Base-by-base conservation (phyloP, 495 filamentous ascomycete genomes). In the Talaromyces proteolyticus region DNA sequence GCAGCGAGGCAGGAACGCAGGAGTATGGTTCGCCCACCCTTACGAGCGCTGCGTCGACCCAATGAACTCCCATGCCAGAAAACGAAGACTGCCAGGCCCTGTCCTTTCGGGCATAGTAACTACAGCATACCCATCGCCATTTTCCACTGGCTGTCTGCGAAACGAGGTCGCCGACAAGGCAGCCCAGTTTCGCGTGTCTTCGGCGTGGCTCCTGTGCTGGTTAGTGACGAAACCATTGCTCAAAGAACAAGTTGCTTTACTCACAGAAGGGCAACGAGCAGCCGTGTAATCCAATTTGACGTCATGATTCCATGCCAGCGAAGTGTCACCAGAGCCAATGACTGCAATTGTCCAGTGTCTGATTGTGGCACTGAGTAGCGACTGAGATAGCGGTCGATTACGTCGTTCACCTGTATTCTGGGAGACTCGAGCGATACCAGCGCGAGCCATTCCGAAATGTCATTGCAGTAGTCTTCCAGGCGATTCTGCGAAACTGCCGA, bases 361-460 rank as follows among this genome's bases (percentile, higher is more conserved):
- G 62, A 58, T 0, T 71, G 70, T 12, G 86, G 87, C 6, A 84
- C 72, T n/a, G 69, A 60, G 62, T 96, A 98, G n/a, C 86, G 81
- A 48, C 83, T 83, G 11, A 98, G 72, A 57, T 86, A 92, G 0
- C 89, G 73, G 62, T 97, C 89, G 42, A 95, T 78, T 14, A 70
- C 65, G 62, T 95, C 89, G n/a, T 68, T 64, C 11, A 64, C 66
- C 14, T 66, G 64, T 5, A 96, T 63, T 22, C 91, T 80, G n/a
- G 87, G 84, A 19, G 90, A 94, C 12, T 75, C 62, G 2, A 92
- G 76, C 11, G 79, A 74, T 10, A 87, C 69, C 47, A 98, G 72
- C 20, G 85, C 84, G 2, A 96, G 67, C 89, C 91, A 98, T 66
- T 98, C 93, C 22, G 88, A 82, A 10, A 88, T 57, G 12, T 85